Evolutionary conservation across 202 grass and related monocot species (phyloP), one percentile per base, ranked within the genome.

Genomic region (Setaria viridis): DNA sequence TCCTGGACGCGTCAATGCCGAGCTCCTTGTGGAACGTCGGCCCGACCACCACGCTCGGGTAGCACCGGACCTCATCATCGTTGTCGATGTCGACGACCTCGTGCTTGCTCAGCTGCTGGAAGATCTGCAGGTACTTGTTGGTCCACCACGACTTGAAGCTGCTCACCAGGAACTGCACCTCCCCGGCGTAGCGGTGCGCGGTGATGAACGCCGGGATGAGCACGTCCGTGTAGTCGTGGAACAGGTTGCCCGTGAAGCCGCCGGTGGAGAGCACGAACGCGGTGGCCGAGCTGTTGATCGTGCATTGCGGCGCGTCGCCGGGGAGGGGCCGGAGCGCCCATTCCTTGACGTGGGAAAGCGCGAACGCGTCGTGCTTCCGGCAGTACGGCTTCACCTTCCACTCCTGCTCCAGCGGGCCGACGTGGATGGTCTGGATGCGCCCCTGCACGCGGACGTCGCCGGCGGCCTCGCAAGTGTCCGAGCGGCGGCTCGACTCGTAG

Each of bases 221-320:
- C 64, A 97, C 88, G 85, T 97, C 94, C 54, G 92, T 97, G 86
- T 94, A 94, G 74, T 94, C 92, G 39, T 97, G 94, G 86, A 97
- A 94, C 62, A 84, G 81, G 84, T 97, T 97, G 9, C 94, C 94
- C 6, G 92, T 94, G 87, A 92, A 97, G 17, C 94, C 94, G 48
- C 92, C 88, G 3, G 85, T 91, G 11, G 94, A 97, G 37, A 97
- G 82, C 70, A 97, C 86, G 74, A 97, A 80, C 3, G 92, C 92
- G 5, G 95, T 94, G 11, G 84, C 95, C 25, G 93, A 65, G 73
- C 85, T 87, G 83, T 95, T 92, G 14, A 77, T 49, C 57, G 87
- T 95, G 88, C 95, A 98, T 0, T 46, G 49, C 48, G 86, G 92
- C 30, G 32, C 59, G 11, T 4, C 17, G 70, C 20, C 6, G 11